Evolutionary conservation across 768 basidiomycete genomes (phyloP), one percentile per base, ranked within the genome.

Genomic region (Pleurotus giganteus): DNA sequence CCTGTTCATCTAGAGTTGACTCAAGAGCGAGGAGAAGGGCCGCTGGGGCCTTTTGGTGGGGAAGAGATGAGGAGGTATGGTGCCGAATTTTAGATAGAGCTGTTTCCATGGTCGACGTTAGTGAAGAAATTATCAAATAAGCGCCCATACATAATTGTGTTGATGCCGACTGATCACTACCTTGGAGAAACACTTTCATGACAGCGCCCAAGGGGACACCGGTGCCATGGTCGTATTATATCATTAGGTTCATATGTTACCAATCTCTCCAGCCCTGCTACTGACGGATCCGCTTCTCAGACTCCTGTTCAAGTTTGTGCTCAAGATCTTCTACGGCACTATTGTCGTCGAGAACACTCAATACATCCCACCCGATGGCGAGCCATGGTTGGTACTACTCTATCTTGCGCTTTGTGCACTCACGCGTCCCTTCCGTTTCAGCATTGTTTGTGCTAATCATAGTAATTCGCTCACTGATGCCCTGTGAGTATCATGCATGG

Each of bases 31-130:
- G 71, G 41, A 98, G 80, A 21, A 98, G 82, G 43, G 81, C 84
- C 24, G 95, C 96, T 4, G 94, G 93, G 54, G 88, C 81, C 67
- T 91, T 91, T 73, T 98, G 94, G 65, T 96, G 91, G 1, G 85
- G 67, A n/a, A 95, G 75, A 5, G 82, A 78, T 0, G 94, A 95
- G 28, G 83, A 81, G 1, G 85, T 85, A 63, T 97, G 91, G 4
- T 89, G 88, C 53, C 95, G 79, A 63, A 97, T 92, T 74, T 95
- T 98, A 54, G 83, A 75, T 47, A 96, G 75, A 28, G 83, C 82
- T 17, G 81, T 65, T 65, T 91, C 86, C 84, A 87, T 83, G 7
- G 31, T 19, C 19, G 39, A 19, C 19, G n/a, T 41, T 11, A 1
- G 12, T 13, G 13, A n/a, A 41, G n/a, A 32, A 13, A n/a, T 3